Evolutionary conservation across 2,329 filamentous ascomycete species (phyloP), one percentile per base, ranked within the genome.

Genomic region (Akanthomyces lecanii): DNA sequence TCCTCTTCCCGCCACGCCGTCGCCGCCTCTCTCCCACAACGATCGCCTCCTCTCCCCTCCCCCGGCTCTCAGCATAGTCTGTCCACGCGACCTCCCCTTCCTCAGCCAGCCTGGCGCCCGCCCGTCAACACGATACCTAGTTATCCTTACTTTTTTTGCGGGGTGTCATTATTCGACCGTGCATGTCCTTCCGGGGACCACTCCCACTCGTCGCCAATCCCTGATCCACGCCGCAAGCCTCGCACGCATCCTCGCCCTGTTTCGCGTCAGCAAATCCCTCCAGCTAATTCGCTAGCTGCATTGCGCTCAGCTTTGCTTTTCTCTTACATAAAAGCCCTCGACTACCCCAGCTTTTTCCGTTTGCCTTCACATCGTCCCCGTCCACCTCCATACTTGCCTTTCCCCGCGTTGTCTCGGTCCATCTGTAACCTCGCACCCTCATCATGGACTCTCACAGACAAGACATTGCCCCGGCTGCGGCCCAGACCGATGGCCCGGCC

Each of bases 281-380:
- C 40, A 14, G 40, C 53, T 21, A 44, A 30, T 7, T 23, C 47
- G 21, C 25, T 53, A 61, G 38, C 36, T 59, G 44, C 42, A 47
- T 40, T 25, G 45, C 45, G 10, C 30, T 12, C 16, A 21, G 23
- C 36, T 23, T 42, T 36, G 45, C 45, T 18, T 51, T 38, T 51
- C 23, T 28, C 21, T 25, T 30, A 5, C 56, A 40, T 53, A 45
- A 61, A 61, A 45, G n/a, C 25, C 30, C 36, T 52, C 12, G 38
- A 44, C 48, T 61, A 53, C 58, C 48, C 58, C 58, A 30, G 48
- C 45, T 51, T 61, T 60, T 52, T 12, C 21, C 36, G 18, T 40
- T 23, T 28, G 10, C 14, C n/a, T 44, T 36, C 14, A 30, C 50
- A 36, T 28, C 23, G 11, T 28, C 58, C 58, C 25, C 45, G 21